Percentiles rank a stretch among this genome's conserved stretches.
Conservation (phyloP, 306 rosid species). For the Cicer chorassanicum region DNA sequence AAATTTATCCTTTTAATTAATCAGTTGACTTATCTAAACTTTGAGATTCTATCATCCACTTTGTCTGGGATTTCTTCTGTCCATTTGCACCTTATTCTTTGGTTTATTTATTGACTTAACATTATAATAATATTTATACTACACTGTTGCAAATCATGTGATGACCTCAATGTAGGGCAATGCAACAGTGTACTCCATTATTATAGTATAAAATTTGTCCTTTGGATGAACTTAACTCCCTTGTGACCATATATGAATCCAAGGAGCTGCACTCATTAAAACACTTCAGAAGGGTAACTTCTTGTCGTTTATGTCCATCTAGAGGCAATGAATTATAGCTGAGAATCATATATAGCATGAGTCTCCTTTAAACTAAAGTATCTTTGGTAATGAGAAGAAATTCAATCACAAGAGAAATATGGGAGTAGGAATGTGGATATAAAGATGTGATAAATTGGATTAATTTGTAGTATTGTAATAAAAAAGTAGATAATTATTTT, state of each 20-base stretch:
- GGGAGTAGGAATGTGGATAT: too few species aligned
- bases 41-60: constrained; percentile 26
- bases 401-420: too few species aligned
- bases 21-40: constrained; percentile 32
- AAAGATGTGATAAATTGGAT: too few species aligned
- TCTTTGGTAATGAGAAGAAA: too few species aligned
- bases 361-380: neutral
- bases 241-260: constrained; percentile 40
- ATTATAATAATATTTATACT: constrained; percentile 5
- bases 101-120: neutral
- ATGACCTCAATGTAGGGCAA: constrained; percentile 30
- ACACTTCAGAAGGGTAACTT: neutral
- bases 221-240: constrained; percentile 40
- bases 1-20: neutral
- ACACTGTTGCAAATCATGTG: constrained; percentile 42
- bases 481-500: too few species aligned
- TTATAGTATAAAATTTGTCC: constrained; percentile 24
- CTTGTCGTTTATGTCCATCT: constrained; percentile 38
- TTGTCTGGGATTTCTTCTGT: constrained; percentile 11
- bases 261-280: constrained; percentile 1
- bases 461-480: too few species aligned
- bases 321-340: constrained; percentile 11
- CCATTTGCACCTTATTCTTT: constrained; percentile 23
- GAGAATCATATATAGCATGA: constrained; percentile 12
- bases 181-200: constrained; percentile 24